phyloP scores from a whole-genome alignment of 2,329 filamentous ascomycete genomes.

The Hypoxylon sp. region DNA sequence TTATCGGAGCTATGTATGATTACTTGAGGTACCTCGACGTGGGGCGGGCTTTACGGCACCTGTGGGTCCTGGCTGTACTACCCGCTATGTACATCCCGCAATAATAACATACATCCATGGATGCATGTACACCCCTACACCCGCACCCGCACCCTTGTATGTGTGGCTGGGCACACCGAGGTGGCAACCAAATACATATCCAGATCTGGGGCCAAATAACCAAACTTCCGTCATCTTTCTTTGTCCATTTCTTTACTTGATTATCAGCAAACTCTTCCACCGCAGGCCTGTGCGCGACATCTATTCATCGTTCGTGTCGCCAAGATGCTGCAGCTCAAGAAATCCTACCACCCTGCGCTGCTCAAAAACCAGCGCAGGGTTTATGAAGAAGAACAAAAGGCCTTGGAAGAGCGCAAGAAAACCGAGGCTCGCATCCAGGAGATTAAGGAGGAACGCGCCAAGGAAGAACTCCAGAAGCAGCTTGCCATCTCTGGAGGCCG shows the following conservation, averaged over 20 bases:
- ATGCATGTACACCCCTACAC: not conserved
- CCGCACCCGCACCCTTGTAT: not conserved
- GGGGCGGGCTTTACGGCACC: slow-evolving; percentile 20
- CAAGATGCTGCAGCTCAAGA: slow-evolving; percentile 97
- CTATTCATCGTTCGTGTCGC: slow-evolving; percentile 37
- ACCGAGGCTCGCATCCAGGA: slow-evolving; percentile 94
- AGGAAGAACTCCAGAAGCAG: slow-evolving; percentile 91
- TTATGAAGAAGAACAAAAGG: slow-evolving; percentile 92
- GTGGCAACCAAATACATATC: slow-evolving; percentile 36
- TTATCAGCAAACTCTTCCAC: not conserved
- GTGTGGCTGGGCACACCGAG: slow-evolving; percentile 35
- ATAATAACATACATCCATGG: not conserved
- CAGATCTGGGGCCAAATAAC: not conserved
- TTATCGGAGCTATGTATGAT: slow-evolving; percentile 28
- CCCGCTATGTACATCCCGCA: not conserved
- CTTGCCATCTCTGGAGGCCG: slow-evolving; percentile 90
- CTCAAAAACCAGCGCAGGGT: slow-evolving; percentile 92
- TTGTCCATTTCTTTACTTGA: slow-evolving; percentile 19
- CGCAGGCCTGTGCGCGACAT: not conserved
- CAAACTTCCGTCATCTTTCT: slow-evolving; percentile 5
- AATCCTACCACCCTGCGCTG: slow-evolving; percentile 93
- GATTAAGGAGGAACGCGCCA: slow-evolving; percentile 90
- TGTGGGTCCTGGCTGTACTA: not conserved
- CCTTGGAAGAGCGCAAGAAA: slow-evolving; percentile 93
- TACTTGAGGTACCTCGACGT: not conserved